These are phyloP conservation scores for Penicillium atrosanguineum DNA, from an alignment of 495 filamentous ascomycete genomes.

Conservation along the genomic window DNA sequence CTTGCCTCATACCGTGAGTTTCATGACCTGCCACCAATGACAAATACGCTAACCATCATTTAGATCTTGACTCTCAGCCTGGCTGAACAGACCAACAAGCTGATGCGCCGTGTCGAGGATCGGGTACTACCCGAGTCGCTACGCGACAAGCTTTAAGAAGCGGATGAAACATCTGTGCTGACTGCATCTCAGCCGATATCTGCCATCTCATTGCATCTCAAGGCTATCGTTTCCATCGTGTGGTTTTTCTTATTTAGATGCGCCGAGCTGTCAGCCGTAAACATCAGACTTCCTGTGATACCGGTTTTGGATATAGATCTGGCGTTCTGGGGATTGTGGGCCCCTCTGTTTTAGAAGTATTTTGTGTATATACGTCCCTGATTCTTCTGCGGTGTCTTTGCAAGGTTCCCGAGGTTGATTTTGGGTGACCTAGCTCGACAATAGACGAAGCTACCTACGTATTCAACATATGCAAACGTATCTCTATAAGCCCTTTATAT, in stretches of 20 bases:
- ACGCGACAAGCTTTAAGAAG: conserved; percentile 44
- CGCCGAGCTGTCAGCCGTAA: conserved; percentile 1
- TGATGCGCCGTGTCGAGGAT: conserved; percentile 74
- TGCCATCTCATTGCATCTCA: conserved; percentile 5
- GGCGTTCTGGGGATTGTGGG: conserved; percentile 7
- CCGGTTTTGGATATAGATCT: conserved; percentile 13
- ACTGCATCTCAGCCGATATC: background rate
- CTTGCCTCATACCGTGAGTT: conserved; percentile 78
- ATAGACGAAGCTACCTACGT: background rate
- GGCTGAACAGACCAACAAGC: conserved; percentile 95
- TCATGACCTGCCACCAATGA: background rate
- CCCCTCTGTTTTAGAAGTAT: background rate
- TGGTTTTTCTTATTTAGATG: conserved; percentile 4
- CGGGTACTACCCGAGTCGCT: conserved; percentile 54
- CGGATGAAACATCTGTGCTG: background rate
- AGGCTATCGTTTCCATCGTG: conserved; percentile 1
- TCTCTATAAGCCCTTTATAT: background rate
- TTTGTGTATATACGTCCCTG: conserved; percentile 1
- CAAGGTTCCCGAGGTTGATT: background rate
- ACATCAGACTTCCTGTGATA: conserved; percentile 8
- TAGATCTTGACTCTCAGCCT: conserved; percentile 85
- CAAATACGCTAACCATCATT: conserved; percentile 8
- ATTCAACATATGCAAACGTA: background rate
- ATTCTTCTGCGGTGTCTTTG: background rate
- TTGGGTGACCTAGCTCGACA: background rate